These are phyloP conservation scores for Solanum megistacrolobum DNA, from an alignment of 257 asterid species.

Conservation along the genomic window DNA sequence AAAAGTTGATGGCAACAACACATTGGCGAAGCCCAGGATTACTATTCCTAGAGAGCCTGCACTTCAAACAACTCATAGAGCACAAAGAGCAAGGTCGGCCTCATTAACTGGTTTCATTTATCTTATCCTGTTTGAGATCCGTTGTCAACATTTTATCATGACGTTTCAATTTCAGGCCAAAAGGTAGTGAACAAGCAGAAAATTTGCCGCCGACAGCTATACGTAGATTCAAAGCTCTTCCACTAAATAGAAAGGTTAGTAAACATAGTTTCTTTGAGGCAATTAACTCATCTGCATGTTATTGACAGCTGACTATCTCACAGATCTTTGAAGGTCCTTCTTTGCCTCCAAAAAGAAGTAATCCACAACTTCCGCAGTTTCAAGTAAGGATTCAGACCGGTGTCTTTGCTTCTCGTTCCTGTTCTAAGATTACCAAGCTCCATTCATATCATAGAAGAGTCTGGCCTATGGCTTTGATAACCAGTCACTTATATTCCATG, in stretches of 20 bases:
- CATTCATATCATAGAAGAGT: not conserved
- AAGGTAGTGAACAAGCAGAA: constrained; percentile 36
- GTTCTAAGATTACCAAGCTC: not conserved
- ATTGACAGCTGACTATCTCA: constrained; percentile 7
- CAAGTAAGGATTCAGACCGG: constrained; percentile 37
- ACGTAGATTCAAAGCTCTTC: constrained; percentile 80
- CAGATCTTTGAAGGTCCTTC: constrained; percentile 87
- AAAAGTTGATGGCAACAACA: constrained; percentile 20
- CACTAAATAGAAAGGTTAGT: constrained; percentile 78
- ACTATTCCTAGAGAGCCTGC: constrained; percentile 80
- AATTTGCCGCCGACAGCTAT: constrained; percentile 28
- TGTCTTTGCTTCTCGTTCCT: not conserved
- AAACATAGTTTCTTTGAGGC: not conserved
- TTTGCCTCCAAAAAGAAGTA: constrained; percentile 61
- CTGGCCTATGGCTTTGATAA: not conserved
- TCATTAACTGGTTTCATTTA: constrained; percentile 1
- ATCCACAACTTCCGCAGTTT: constrained; percentile 57
- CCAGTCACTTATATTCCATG: not conserved
- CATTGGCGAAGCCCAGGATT: constrained; percentile 39
- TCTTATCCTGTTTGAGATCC: not conserved
- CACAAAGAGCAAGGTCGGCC: constrained; percentile 55
- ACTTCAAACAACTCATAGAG: constrained; percentile 76
- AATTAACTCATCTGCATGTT: not conserved
- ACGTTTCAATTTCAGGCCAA: constrained; percentile 42
- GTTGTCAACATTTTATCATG: not conserved